Evolutionary conservation across 2,329 filamentous ascomycete species (phyloP), one percentile per base, ranked within the genome.

Genomic region (Diaporthe citri): DNA sequence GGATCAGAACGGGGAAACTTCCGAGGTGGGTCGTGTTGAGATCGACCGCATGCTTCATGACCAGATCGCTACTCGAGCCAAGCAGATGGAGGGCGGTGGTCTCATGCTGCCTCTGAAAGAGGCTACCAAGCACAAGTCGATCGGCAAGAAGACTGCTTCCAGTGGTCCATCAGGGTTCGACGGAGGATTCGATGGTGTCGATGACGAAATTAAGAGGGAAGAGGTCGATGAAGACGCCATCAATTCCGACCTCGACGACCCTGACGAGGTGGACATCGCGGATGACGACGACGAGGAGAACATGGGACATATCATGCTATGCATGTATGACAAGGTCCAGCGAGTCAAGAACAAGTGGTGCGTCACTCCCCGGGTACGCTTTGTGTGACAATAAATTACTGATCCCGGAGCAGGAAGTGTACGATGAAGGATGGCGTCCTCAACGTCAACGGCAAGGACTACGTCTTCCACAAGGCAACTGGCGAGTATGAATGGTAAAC

Each of bases 321-420:
- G 97, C 87, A 98, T 97, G 83, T 99, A 99, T 83, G 97, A 99
- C 87, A 99, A 99, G 87, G 97, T 99, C 13, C 96, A 98, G 86
- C 91, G 97, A 64, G 97, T 98, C 81, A 99, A 99, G 92, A 99
- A 98, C 87, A 99, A 97, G 91, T 97, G 94, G 94, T 92, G 83
- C 70, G 88, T 85, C 41, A 46, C 20, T 34, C 13, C n/a, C 31
- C 20, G 34, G 3, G 34, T 8, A 48, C 41, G 2, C 17, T 22
- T 3, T 31, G 15, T 22, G 13, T 36, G 67, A 59, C 17, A 28
- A 17, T 10, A 15, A 22, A 31, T 55, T 55, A 36, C 60, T 76
- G 20, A 75, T 13, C 10, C 20, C 41, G n/a, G 20, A 66, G 28
- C 76, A 93, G 94, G 94, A 99, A 99, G 94, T 99, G 97, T 86